A percentile compares a stretch with the other conserved stretches of the same genome.
phyloP scores from a whole-genome alignment of 129 eudicot species.

The Artemisia argyi region DNA sequence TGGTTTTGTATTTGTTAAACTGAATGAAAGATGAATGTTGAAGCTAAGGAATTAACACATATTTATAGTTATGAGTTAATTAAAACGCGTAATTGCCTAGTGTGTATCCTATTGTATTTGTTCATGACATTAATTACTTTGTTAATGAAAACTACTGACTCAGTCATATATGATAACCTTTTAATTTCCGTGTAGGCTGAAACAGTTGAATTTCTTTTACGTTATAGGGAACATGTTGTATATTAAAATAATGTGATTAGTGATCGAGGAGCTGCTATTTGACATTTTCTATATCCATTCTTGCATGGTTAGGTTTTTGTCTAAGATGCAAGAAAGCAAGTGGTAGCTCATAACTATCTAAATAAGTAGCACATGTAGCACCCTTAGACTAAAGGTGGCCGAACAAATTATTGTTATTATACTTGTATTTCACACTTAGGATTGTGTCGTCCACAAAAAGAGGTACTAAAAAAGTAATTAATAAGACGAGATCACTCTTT shows the following conservation, averaged over 20 bases:
- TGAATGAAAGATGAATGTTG: background rate
- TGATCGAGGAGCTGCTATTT: slow-evolving; percentile 1
- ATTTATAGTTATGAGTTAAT: background rate
- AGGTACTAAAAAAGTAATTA: no score
- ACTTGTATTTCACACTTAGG: no score
- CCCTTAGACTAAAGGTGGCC: no score
- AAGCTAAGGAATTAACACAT: background rate
- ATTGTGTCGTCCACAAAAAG: no score
- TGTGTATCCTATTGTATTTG: background rate
- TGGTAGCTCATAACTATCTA: background rate
- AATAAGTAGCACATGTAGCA: background rate
- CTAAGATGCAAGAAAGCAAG: background rate
- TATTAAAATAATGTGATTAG: background rate
- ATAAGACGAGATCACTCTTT: no score
- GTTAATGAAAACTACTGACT: slow-evolving; percentile 1
- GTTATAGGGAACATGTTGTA: background rate
- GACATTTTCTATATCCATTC: background rate
- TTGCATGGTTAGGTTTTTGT: slow-evolving; percentile 4
- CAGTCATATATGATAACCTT: slow-evolving; percentile 6
- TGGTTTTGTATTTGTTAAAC: background rate
- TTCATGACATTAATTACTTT: background rate
- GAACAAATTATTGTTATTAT: no score
- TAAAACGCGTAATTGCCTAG: background rate
- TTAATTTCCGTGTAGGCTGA: background rate
- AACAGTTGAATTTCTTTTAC: background rate